Percentiles rank a stretch among this genome's conserved stretches.
Conservation (phyloP, 305 asterid species). For the Lippia alba region DNA sequence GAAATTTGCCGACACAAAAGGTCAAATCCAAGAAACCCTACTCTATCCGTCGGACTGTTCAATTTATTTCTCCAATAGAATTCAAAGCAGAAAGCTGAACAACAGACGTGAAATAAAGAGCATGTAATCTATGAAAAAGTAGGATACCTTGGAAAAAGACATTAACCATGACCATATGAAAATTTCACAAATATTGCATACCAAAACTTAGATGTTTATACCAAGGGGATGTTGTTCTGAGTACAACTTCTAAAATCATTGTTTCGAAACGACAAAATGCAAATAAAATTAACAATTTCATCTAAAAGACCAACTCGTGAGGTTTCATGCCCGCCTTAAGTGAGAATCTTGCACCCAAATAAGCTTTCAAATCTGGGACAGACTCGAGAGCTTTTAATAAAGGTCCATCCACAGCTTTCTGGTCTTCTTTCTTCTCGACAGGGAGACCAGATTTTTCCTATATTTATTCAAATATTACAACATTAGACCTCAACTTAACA, state of each 20-base stretch:
- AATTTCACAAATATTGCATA: conserved; percentile 2
- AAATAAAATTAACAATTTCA: conserved; percentile 27
- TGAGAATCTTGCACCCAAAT: conserved; percentile 78
- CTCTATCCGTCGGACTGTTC: too few relatives aligned
- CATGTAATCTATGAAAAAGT: too few relatives aligned
- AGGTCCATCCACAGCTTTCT: conserved; percentile 60
- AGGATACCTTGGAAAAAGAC: not conserved
- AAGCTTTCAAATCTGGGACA: conserved; percentile 70
- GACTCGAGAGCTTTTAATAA: conserved; percentile 63
- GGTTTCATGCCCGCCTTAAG: conserved; percentile 79
- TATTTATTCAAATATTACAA: not conserved
- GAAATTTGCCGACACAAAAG: too few relatives aligned
- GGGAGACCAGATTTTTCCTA: conserved; percentile 71
- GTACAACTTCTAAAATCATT: conserved; percentile 34
- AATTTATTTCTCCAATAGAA: too few relatives aligned
- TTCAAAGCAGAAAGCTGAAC: too few relatives aligned
- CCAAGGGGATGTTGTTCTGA: conserved; percentile 23
- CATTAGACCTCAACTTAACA: not conserved
- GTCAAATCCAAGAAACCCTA: too few relatives aligned
- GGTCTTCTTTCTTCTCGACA: conserved; percentile 74
- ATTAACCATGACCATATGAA: not conserved
- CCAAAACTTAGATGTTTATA: conserved; percentile 31
- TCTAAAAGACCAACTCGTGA: conserved; percentile 77
- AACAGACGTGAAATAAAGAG: too few relatives aligned
- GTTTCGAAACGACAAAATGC: conserved; percentile 15